Evolutionary conservation across 306 rosid genomes (phyloP).

Genomic region (Lathyrus tuberosus): DNA sequence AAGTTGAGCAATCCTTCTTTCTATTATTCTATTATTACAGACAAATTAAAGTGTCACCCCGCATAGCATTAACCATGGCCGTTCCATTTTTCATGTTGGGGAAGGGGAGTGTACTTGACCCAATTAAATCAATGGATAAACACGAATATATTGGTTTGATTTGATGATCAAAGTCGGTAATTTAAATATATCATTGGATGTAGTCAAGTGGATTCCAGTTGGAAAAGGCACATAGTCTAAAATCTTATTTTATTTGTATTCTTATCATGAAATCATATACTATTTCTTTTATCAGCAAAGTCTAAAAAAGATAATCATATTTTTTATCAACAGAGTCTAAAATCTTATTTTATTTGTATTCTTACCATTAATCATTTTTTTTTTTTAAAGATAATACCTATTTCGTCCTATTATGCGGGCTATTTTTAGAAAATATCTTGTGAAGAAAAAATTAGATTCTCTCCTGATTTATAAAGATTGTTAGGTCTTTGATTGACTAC

Average conservation of each 20-base stretch:
- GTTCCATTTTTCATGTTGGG: slow-evolving; percentile 19
- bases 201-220: neutral
- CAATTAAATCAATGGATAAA: slow-evolving; percentile 16
- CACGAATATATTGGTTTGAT: neutral
- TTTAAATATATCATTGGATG: neutral
- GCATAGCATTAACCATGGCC: neutral
- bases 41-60: slow-evolving; percentile 18
- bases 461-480: too few species aligned
- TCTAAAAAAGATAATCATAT: too few species aligned
- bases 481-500: too few species aligned
- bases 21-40: neutral
- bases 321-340: too few species aligned
- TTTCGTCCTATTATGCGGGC: too few species aligned
- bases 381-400: too few species aligned
- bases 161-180: neutral
- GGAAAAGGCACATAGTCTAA: neutral
- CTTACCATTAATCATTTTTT: too few species aligned
- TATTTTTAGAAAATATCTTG: too few species aligned
- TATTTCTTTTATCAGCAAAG: too few species aligned
- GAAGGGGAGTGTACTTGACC: slow-evolving; percentile 3
- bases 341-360: too few species aligned
- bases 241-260: neutral
- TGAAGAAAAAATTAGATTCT: too few species aligned
- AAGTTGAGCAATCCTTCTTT: slow-evolving; percentile 1
- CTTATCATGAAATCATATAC: neutral